Evolutionary conservation across 2,329 filamentous ascomycete species (phyloP).

Genomic region (Fusarium nurragi): DNA sequence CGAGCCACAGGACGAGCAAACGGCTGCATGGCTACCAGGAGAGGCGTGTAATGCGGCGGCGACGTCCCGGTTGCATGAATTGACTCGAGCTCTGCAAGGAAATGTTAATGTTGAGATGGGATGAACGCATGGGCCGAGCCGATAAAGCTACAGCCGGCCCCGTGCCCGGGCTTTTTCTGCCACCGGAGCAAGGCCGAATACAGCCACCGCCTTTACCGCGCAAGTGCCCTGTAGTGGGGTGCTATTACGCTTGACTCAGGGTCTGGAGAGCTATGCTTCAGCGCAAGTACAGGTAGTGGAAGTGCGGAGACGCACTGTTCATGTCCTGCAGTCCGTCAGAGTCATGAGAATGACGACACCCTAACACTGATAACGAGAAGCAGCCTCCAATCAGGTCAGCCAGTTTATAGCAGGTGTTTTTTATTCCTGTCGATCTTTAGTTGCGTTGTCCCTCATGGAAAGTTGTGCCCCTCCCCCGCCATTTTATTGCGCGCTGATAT

Average conservation of each 20-base stretch:
- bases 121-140: constrained; percentile 40
- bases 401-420: constrained; percentile 24
- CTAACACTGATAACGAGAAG: constrained; percentile 26
- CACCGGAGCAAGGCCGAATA: constrained; percentile 13
- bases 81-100: constrained; percentile 13
- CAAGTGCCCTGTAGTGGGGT: constrained; percentile 2
- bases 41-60: constrained; percentile 19
- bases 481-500: constrained; percentile 32
- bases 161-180: constrained; percentile 43
- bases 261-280: constrained; percentile 4
- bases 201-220: constrained; percentile 36
- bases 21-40: constrained; percentile 47
- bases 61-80: constrained; percentile 24
- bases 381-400: constrained; percentile 38
- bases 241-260: constrained; percentile 8
- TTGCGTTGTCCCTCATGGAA: constrained; percentile 35
- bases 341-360: constrained; percentile 36
- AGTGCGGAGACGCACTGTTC: constrained; percentile 35
- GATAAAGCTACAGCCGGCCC: constrained; percentile 35
- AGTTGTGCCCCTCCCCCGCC: constrained; percentile 42
- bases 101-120: constrained; percentile 36
- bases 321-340: constrained; percentile 2
- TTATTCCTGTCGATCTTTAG: constrained; percentile 29
- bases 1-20: constrained; percentile 48
- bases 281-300: constrained; percentile 18